Conservation (phyloP, 208 protist species). For the Tritrichomonas musculus region DNA sequence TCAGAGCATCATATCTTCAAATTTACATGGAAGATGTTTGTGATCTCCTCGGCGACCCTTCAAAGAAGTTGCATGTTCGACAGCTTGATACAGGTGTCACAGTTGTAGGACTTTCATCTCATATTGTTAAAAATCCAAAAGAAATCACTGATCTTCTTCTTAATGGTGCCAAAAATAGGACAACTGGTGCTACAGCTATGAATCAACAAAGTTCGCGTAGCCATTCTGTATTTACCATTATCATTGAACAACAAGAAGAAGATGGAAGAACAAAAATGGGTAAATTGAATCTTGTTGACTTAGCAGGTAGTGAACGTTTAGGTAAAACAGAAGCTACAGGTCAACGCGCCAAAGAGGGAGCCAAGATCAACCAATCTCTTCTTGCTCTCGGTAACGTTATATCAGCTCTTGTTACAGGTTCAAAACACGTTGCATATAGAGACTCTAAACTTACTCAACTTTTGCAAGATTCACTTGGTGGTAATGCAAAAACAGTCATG, state of each 20-base stretch:
- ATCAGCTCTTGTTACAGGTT: constrained; percentile 43
- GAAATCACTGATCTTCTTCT: constrained; percentile 41
- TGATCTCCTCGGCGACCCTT: constrained; percentile 44
- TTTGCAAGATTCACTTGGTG: constrained; percentile 54
- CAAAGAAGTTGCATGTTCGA: neutral
- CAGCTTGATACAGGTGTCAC: neutral
- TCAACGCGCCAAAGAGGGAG: constrained; percentile 55
- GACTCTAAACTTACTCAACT: constrained; percentile 61
- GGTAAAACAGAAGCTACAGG: constrained; percentile 55
- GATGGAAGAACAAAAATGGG: constrained; percentile 39
- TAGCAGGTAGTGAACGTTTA: constrained; percentile 56
- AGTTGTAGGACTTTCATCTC: constrained; percentile 40
- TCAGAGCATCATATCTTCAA: constrained; percentile 48
- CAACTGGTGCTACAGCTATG: constrained; percentile 38
- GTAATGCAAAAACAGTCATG: constrained; percentile 62
- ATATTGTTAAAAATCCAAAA: constrained; percentile 7
- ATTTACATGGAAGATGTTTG: constrained; percentile 56
- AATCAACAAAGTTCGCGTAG: constrained; percentile 50
- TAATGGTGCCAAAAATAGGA: constrained; percentile 37
- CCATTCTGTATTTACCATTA: constrained; percentile 59
- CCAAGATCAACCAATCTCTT: constrained; percentile 62
- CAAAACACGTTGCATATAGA: constrained; percentile 66
- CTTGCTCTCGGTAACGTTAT: constrained; percentile 59
- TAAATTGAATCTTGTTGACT: constrained; percentile 59
- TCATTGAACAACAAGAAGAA: constrained; percentile 44